Percentiles rank a stretch among this genome's conserved stretches.
These are phyloP conservation scores for Aspergillus hiratsukae DNA, from an alignment of 2,329 filamentous ascomycete species.

Conservation along the genomic window DNA sequence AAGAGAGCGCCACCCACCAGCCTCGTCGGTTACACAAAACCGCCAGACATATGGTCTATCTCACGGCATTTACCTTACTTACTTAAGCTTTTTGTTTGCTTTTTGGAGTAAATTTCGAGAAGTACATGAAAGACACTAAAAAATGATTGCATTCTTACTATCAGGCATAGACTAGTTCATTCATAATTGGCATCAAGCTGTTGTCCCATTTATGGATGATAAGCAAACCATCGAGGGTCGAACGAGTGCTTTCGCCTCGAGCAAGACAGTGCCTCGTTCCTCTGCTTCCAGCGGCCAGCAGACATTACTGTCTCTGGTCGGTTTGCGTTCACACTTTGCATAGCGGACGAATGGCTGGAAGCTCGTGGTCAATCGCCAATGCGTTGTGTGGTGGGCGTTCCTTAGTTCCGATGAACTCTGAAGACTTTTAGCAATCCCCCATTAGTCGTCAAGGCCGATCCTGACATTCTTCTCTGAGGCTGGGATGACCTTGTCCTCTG, in stretches of 20 bases:
- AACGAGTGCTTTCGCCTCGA: not conserved
- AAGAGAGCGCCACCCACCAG: not conserved
- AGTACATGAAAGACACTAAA: not conserved
- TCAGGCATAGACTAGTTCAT: not conserved
- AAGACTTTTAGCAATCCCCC: not conserved
- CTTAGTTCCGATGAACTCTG: not conserved
- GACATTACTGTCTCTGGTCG: not conserved
- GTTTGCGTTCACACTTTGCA: not conserved
- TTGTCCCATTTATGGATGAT: not conserved
- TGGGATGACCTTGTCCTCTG: constrained; percentile 54
- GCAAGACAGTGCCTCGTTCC: not conserved
- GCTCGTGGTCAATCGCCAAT: not conserved
- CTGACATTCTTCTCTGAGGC: constrained; percentile 58
- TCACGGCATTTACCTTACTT: not conserved
- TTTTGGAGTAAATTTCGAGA: not conserved
- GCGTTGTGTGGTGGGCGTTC: not conserved
- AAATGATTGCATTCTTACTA: not conserved
- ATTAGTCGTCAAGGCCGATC: constrained; percentile 55
- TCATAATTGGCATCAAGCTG: not conserved
- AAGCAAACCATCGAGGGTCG: not conserved
- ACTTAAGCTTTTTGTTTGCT: not conserved
- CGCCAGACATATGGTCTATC: not conserved
- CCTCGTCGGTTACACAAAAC: too few species aligned
- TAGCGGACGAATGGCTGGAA: too few species aligned
- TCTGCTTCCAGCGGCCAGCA: not conserved